Base-by-base conservation (phyloP, 2,329 filamentous ascomycete genomes). In the Phialophora macrospora region DNA sequence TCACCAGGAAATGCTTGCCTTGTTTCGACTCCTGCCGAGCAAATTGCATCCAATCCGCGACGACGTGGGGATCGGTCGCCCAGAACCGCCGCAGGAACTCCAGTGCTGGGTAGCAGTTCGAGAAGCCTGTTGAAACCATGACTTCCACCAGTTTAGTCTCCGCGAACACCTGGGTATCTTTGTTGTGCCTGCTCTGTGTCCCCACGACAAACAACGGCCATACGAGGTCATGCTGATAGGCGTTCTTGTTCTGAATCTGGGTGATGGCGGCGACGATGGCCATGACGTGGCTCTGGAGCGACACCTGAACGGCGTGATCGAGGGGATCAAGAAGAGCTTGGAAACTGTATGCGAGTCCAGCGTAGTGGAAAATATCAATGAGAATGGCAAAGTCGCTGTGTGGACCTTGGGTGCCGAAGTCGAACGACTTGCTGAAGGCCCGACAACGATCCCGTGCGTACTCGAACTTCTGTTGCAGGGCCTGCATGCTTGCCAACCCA, bases 201-300 rank as follows among this genome's bases (percentile, higher is more conserved):
- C 73, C 73, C 2, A 71, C 69, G 24, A 74, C 68, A n/a, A 74
- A 74, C 0, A 73, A 51, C 14, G 73, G 73, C 73, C 73, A 74
- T 34, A 74, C 71, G 3, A 74, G 66, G 51, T 74, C 71, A 20
- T 74, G 73, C 4, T 70, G 69, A 41, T 74, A 71, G 34, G 63
- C 55, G 12, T 56, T 46, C 22, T 38, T 57, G 34, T 62, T 62
- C 44, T 64, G 30, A n/a, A 69, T 67, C 6, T 52, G 51, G 54
- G 34, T 32, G 56, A 68, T 66, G 5, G 20, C 44, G 11, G 38
- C 22, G 28, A 64, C 59, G 49, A 65, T 48, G 11, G 17, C 32
- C 17, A 41, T 49, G 38, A 68, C 57, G 30, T 55, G 49, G 28
- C 24, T 28, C 11, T 65, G 24, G 56, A 59, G 22, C 54, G 61